Percentiles rank a stretch among this genome's conserved stretches.
Evolutionary conservation across 257 asterid species (phyloP).

Genomic region (Verbena officinalis): DNA sequence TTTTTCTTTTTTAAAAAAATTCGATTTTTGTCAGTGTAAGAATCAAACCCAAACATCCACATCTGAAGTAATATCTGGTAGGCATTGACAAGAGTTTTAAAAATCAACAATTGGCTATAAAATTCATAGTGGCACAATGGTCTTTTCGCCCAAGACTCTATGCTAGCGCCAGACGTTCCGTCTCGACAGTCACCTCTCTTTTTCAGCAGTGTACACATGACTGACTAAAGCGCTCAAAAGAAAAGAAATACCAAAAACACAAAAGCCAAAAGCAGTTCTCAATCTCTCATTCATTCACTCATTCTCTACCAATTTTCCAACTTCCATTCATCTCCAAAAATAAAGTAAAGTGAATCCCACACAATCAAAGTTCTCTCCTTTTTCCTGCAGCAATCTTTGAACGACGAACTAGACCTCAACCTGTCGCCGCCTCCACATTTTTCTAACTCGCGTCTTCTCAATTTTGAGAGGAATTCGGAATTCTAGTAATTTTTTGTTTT

Average conservation of each 20-base stretch:
- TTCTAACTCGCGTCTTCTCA: not conserved
- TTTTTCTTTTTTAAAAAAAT: no score
- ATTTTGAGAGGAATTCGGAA: no score
- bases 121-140: constrained; percentile 12
- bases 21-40: no score
- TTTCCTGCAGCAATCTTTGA: constrained; percentile 31
- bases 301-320: constrained; percentile 1
- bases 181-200: not conserved
- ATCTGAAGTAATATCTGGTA: no score
- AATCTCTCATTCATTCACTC: constrained; percentile 1
- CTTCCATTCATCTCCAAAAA: constrained; percentile 21
- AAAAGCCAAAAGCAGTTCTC: constrained; percentile 31
- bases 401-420: not conserved
- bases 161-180: not conserved
- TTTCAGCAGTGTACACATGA: constrained; percentile 47
- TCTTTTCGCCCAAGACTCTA: constrained; percentile 13
- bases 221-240: constrained; percentile 48
- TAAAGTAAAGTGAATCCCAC: constrained; percentile 29
- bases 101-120: no score
- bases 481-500: not conserved
- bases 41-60: no score
- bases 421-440: not conserved
- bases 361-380: constrained; percentile 24
- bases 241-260: constrained; percentile 13
- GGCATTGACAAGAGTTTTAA: no score